A percentile compares a stretch with the other conserved stretches of the same genome.
Conservation (phyloP, 805 yeast species). For the Ogataea ganodermae region DNA sequence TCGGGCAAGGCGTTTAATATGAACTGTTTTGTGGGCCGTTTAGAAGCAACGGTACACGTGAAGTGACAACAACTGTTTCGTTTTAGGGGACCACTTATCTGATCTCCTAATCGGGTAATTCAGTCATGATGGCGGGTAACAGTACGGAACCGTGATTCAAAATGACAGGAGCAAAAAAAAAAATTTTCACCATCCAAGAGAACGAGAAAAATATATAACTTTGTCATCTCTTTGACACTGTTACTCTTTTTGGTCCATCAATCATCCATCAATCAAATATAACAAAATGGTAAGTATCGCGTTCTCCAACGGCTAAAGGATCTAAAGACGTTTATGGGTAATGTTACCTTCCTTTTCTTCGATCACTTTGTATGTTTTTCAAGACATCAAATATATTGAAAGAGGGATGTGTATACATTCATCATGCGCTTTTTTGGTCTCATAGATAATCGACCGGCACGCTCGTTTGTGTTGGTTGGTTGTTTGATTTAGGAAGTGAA, state of each 20-base stretch:
- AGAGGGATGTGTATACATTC: constrained; percentile 21
- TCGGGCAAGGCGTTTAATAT: neutral
- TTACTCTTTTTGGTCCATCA: neutral
- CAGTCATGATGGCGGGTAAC: neutral
- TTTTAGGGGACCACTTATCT: neutral
- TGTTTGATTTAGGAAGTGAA: constrained; percentile 9
- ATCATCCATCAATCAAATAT: neutral
- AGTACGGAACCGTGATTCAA: neutral
- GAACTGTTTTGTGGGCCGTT: neutral
- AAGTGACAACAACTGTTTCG: neutral
- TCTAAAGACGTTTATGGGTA: constrained; percentile 32
- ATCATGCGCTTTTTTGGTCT: constrained; percentile 21
- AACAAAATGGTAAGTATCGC: constrained; percentile 30
- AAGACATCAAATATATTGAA: constrained; percentile 9
- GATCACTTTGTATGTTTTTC: constrained; percentile 10
- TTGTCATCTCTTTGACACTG: neutral
- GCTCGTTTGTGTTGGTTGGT: constrained; percentile 12
- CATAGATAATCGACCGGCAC: constrained; percentile 22
- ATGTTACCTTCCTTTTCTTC: constrained; percentile 13
- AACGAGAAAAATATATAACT: neutral
- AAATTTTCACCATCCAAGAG: constrained; percentile 2
- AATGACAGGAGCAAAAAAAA: constrained; percentile 2
- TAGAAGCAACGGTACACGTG: neutral
- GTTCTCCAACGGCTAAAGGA: constrained; percentile 32
- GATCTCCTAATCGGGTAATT: constrained; percentile 6